A percentile compares a stretch with the other conserved stretches of the same genome.
Conservation (phyloP, 2,329 filamentous ascomycete genomes). For the Ceratocystis ficicola region DNA sequence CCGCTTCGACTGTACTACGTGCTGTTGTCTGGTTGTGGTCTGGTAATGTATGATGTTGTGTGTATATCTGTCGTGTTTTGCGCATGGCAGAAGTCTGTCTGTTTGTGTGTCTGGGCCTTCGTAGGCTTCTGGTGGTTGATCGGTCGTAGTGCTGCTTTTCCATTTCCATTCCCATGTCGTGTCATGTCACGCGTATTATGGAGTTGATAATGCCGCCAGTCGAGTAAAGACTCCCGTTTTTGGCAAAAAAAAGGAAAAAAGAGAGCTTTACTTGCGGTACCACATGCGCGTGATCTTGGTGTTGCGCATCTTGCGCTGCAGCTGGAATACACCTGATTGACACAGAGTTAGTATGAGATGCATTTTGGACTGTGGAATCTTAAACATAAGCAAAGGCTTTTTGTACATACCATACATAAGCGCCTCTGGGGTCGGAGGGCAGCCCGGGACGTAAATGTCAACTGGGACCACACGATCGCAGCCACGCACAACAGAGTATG, state of each 20-base stretch:
- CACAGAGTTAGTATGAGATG: background rate
- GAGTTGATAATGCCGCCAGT: background rate
- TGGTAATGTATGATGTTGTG: background rate
- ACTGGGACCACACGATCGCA: slow-evolving; percentile 68
- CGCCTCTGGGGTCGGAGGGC: slow-evolving; percentile 51
- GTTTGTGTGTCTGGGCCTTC: background rate
- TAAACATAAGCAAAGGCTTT: background rate
- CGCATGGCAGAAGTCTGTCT: background rate
- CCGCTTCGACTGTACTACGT: slow-evolving; percentile 3
- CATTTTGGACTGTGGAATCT: background rate
- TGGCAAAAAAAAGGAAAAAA: no score
- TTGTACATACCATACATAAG: slow-evolving; percentile 44
- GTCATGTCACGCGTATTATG: background rate
- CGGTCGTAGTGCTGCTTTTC: background rate
- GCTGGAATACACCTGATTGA: slow-evolving; percentile 46
- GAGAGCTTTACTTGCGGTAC: slow-evolving; percentile 40
- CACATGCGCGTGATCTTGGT: slow-evolving; percentile 45
- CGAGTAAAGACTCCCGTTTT: background rate
- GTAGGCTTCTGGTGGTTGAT: slow-evolving; percentile 1
- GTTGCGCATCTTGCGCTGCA: slow-evolving; percentile 63
- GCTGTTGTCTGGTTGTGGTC: slow-evolving; percentile 6
- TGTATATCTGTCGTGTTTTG: background rate
- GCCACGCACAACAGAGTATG: slow-evolving; percentile 63
- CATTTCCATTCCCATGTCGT: background rate
- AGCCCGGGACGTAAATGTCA: slow-evolving; percentile 69